Conservation (phyloP, 352 stramenopile species). For the Pythium phragmitis region DNA sequence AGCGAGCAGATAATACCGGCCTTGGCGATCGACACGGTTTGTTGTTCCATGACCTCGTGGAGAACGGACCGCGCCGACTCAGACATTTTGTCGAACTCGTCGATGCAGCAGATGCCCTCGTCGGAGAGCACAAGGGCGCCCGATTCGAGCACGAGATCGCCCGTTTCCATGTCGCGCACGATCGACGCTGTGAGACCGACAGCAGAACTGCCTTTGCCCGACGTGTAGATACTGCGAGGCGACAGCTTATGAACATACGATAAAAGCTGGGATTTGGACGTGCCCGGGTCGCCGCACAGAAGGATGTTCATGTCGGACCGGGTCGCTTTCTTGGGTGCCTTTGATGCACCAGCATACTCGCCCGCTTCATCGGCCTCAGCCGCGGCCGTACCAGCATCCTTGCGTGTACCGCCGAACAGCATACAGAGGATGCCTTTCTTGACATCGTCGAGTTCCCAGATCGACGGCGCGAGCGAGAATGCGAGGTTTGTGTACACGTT, state of each 20-base stretch:
- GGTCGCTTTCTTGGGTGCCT: slow-evolving; percentile 49
- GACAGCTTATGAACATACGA: slow-evolving; percentile 96
- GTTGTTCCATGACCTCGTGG: slow-evolving; percentile 99
- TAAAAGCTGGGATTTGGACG: slow-evolving; percentile 98
- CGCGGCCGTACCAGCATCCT: slow-evolving; percentile 40
- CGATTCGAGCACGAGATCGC: slow-evolving; percentile 97
- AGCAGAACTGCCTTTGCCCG: slow-evolving; percentile 96
- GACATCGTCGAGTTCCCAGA: slow-evolving; percentile 97
- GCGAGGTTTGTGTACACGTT: slow-evolving; percentile 83
- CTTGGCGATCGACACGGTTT: slow-evolving; percentile 99
- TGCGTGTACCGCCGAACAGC: slow-evolving; percentile 97
- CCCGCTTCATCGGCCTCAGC: slow-evolving; percentile 33
- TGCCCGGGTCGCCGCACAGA: slow-evolving; percentile 97
- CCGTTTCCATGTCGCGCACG: slow-evolving; percentile 96
- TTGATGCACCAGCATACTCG: slow-evolving; percentile 24
- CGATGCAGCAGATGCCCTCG: slow-evolving; percentile 98
- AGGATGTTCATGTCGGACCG: slow-evolving; percentile 99
- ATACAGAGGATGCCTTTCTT: slow-evolving; percentile 99
- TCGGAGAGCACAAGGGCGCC: slow-evolving; percentile 99
- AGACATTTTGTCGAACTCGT: slow-evolving; percentile 99
- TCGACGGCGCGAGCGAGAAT: slow-evolving; percentile 79
- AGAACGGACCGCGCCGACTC: slow-evolving; percentile 97
- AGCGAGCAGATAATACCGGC: slow-evolving; percentile 99
- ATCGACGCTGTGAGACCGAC: slow-evolving; percentile 98
- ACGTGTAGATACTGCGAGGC: slow-evolving; percentile 98